Percentiles rank a stretch among this genome's conserved stretches.
Conservation (phyloP, 306 rosid species). For the Canavalia ensiformis region DNA sequence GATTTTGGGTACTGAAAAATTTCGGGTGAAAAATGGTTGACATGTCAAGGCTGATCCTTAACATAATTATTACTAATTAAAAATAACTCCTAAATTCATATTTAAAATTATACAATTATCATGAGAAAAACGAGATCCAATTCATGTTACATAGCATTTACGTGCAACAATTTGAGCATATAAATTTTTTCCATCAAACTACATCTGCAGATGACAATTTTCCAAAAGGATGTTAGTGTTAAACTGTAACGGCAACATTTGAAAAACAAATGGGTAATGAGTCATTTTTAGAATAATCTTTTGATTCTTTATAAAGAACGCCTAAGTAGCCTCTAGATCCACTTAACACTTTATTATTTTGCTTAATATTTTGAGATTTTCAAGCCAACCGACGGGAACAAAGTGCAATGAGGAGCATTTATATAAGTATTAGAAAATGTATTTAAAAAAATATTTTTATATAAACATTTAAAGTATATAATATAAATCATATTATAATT, state of each 20-base stretch:
- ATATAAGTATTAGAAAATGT: no score
- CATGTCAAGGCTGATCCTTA: no score
- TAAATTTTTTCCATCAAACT: not conserved
- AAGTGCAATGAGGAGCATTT: not conserved
- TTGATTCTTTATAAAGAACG: not conserved
- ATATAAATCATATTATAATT: no score
- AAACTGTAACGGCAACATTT: not conserved
- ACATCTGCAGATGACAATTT: not conserved
- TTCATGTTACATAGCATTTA: not conserved
- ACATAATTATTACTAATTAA: no score
- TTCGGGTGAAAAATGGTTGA: not conserved
- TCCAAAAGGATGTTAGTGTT: not conserved
- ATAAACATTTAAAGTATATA: no score
- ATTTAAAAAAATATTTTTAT: no score
- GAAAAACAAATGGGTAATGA: not conserved
- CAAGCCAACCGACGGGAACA: not conserved
- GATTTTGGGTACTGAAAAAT: no score
- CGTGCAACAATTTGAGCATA: not conserved
- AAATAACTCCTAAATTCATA: not conserved
- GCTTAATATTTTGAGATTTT: conserved; percentile 14
- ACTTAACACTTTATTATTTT: not conserved
- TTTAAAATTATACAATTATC: not conserved
- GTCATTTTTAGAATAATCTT: not conserved
- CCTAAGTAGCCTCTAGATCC: not conserved
- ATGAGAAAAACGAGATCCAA: not conserved